Evolutionary conservation across 805 yeast species (phyloP), one percentile per base, ranked within the genome.

Genomic region (Candida loeiensis): DNA sequence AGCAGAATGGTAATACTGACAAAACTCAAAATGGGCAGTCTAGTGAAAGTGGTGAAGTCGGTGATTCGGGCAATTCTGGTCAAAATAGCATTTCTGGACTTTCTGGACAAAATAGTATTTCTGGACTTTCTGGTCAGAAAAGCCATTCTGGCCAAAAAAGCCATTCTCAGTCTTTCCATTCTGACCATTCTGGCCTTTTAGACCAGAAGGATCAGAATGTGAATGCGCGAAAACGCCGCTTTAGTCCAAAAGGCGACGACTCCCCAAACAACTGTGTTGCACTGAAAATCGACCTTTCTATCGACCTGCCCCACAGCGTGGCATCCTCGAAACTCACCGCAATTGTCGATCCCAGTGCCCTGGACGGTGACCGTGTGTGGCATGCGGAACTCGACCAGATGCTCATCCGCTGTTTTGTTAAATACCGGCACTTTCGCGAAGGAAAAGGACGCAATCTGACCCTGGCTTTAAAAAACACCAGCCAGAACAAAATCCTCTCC

Each of bases 211-310:
- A n/a, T n/a, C n/a, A n/a, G n/a, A n/a, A n/a, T n/a, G n/a, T n/a
- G n/a, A n/a, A n/a, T n/a, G n/a, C n/a, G n/a, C n/a, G n/a, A n/a
- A n/a, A n/a, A n/a, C n/a, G n/a, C n/a, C n/a, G n/a, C n/a, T n/a
- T n/a, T n/a, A n/a, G n/a, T n/a, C 13, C 16, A 27, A 27, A 11
- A 27, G 17, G 31, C 31, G 31, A 22, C n/a, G 62, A 51, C 17
- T 59, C 73, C 5, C 73, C 73, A 1, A 62, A 60, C 43, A 53
- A 56, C 40, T 53, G 60, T 4, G 52, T 66, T 20, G 73, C 73
- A 13, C 54, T 66, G 4, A 61, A 58, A 45, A 60, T 64, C 22
- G 66, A 59, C 34, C 50, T 58, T 15, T 47, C 51, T 3, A 47
- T 63, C 25, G 59, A 48, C 4, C 33, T 30, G 33, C 33, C 33